phyloP scores from a whole-genome alignment of 2,329 filamentous ascomycete genomes.

The Allantophomopsis cytisporea region DNA sequence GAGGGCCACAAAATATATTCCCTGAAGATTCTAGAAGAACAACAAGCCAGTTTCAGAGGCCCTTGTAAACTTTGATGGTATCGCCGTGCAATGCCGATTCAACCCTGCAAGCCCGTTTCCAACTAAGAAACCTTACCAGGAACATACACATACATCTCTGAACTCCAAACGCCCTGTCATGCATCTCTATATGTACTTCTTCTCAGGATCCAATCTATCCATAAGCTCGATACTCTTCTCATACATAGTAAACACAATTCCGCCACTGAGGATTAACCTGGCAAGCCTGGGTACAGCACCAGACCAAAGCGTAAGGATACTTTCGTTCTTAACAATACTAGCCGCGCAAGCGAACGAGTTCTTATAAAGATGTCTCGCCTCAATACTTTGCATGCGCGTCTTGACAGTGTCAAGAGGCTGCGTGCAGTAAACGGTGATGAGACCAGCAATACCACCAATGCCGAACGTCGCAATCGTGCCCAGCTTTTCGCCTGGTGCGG shows the following conservation, averaged over 20 bases:
- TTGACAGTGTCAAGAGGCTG: slow-evolving; percentile 84
- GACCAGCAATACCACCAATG: slow-evolving; percentile 75
- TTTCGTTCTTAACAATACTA: slow-evolving; percentile 80
- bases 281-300: slow-evolving; percentile 79
- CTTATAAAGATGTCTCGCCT: slow-evolving; percentile 67
- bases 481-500: slow-evolving; percentile 87
- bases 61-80: too few relatives aligned
- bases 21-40: too few relatives aligned
- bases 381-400: slow-evolving; percentile 94
- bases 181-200: slow-evolving; percentile 54
- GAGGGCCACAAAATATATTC: too few relatives aligned
- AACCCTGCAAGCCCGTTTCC: too few relatives aligned
- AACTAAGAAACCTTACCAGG: too few relatives aligned
- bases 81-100: too few relatives aligned
- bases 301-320: slow-evolving; percentile 83
- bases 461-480: slow-evolving; percentile 79
- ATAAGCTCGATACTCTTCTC: slow-evolving; percentile 92
- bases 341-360: slow-evolving; percentile 77
- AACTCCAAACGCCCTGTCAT: not conserved
- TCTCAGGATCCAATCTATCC: slow-evolving; percentile 66
- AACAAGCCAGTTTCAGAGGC: too few relatives aligned
- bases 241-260: slow-evolving; percentile 97
- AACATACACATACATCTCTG: not conserved
- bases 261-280: slow-evolving; percentile 77
- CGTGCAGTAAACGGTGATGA: slow-evolving; percentile 76